Conservation (phyloP, 2,329 filamentous ascomycete species). For the Ascochyta viciae-villosae region DNA sequence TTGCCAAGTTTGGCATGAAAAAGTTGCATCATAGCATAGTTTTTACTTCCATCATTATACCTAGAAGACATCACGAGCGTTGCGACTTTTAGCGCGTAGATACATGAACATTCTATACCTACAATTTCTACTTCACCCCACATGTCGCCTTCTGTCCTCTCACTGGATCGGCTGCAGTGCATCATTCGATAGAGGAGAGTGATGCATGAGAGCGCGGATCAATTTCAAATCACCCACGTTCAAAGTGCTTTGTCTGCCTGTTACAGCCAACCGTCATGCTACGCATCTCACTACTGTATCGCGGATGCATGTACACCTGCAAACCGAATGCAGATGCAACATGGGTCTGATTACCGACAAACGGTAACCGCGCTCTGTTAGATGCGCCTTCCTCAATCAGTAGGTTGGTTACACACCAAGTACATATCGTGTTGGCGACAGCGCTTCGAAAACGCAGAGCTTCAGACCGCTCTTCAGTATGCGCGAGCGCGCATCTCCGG, state of each 20-base stretch:
- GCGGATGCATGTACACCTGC: background rate
- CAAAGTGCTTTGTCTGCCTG: background rate
- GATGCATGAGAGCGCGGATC: background rate
- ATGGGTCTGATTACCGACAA: conserved; percentile 2
- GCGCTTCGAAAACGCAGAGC: conserved; percentile 1
- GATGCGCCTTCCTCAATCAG: background rate
- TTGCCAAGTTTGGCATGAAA: conserved; percentile 23
- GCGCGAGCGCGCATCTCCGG: conserved; percentile 11
- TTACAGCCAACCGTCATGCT: background rate
- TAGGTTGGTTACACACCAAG: conserved; percentile 3
- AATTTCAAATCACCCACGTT: background rate
- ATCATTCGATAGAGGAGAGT: background rate
- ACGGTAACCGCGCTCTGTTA: background rate
- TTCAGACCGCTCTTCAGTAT: conserved; percentile 13
- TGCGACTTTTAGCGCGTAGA: conserved; percentile 30
- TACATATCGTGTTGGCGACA: conserved; percentile 5
- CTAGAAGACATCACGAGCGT: conserved; percentile 30
- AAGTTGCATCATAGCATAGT: conserved; percentile 24
- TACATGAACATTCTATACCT: conserved; percentile 25
- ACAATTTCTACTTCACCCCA: background rate
- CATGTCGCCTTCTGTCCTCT: conserved; percentile 31
- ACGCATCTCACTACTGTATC: no score
- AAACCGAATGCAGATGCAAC: background rate
- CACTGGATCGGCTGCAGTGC: conserved; percentile 13
- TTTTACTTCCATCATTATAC: conserved; percentile 18